Base-by-base conservation (phyloP, 1,284 basidiomycete species). In the Flammula alnicola region DNA sequence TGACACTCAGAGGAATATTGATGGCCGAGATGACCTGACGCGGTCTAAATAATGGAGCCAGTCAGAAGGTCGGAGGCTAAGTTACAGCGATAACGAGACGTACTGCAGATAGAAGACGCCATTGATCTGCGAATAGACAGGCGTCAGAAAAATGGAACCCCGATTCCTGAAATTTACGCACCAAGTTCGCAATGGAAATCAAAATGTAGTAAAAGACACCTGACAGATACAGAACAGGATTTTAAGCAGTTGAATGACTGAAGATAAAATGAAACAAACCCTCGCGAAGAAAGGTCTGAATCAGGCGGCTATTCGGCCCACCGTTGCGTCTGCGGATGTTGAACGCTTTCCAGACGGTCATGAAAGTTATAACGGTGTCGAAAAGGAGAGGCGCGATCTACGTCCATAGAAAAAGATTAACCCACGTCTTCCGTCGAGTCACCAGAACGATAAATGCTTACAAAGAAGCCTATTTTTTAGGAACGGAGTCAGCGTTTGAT, bases 71-170 rank as follows among this genome's bases (percentile, higher is more conserved):
- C 56, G 37, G 38, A 33, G 6, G 35, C 26, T 36, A 44, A 54
- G 5, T 52, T 31, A 56, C 39, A 38, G 35, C 44, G 36, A 41
- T 29, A 40, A 36, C 25, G 40, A 19, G 38, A 64, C 82, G 57
- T 58, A 88, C 87, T 91, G 88, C 17, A 90, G 78, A 66, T 91
- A 91, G 67, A 91, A 91, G 35, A 91, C 85, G 30, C 88, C 88
- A 59, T 91, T 91, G 64, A 89, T 75, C 74, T 76, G 35, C 1
- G 9, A 5, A 35, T 19, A 41, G 11, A 40, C 6, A n/a, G 52
- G 25, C 56, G 41, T 54, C 23, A 55, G 44, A 33, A 48, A 44
- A 35, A 26, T 36, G 30, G 20, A 42, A 27, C 36, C 17, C 23
- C 5, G 16, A 40, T 23, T 7, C 5, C 17, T 10, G 19, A 22